These are phyloP conservation scores for Sporothrix euskadiensis DNA, from an alignment of 2,329 filamentous ascomycete genomes.

Conservation along the genomic window DNA sequence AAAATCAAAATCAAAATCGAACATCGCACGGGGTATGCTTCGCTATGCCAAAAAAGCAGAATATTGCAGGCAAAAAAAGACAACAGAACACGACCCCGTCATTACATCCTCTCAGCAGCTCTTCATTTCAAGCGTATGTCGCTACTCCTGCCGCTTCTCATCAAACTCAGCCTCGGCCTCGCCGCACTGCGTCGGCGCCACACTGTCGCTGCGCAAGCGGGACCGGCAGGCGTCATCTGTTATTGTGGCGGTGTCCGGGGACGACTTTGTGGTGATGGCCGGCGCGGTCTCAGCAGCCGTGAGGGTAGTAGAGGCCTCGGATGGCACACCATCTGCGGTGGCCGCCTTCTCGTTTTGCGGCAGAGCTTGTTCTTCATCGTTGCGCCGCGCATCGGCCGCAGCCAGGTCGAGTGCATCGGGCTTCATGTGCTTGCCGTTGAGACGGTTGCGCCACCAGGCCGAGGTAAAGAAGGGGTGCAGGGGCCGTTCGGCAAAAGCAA, in stretches of 20 bases:
- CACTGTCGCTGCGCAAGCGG: conserved; percentile 2
- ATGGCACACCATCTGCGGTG: background rate
- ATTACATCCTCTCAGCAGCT: background rate
- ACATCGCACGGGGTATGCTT: conserved; percentile 5
- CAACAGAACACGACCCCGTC: background rate
- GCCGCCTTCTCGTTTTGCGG: background rate
- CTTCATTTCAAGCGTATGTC: background rate
- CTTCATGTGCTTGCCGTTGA: background rate
- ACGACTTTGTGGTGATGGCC: background rate
- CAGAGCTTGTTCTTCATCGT: background rate
- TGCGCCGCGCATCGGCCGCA: background rate
- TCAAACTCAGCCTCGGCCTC: background rate
- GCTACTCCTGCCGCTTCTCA: background rate
- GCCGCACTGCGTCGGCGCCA: conserved; percentile 8
- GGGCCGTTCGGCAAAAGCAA: conserved; percentile 43
- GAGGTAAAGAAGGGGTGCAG: conserved; percentile 4
- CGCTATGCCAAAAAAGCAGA: conserved; percentile 17
- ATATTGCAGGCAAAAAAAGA: background rate
- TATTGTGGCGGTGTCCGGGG: background rate
- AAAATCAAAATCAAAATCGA: background rate
- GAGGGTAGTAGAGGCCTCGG: background rate
- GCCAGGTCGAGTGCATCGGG: background rate
- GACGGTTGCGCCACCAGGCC: conserved; percentile 23
- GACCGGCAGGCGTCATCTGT: background rate
- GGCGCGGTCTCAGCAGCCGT: background rate